Percentiles rank a stretch among this genome's conserved stretches.
Conservation (phyloP, 345 rosid species). For the Pelargonium nanum region DNA sequence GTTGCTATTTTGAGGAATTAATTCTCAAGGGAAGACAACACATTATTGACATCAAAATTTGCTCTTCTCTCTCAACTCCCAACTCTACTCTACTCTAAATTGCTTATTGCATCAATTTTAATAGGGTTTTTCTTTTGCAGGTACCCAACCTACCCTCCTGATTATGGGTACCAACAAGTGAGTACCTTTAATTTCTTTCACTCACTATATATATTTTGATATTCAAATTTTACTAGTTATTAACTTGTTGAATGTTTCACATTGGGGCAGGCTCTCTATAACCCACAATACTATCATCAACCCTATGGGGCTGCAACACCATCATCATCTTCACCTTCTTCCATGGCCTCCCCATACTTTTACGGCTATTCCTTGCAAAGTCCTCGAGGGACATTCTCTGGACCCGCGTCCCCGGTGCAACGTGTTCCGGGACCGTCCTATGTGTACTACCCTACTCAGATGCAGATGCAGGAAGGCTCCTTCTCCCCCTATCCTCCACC, state of each 20-base stretch:
- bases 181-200: conserved; percentile 11
- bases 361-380: conserved; percentile 56
- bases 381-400: conserved; percentile 32
- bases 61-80: no score
- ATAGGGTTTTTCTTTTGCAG: neutral
- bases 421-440: conserved; percentile 32
- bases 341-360: conserved; percentile 41
- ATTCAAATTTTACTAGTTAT: conserved; percentile 4
- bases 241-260: neutral
- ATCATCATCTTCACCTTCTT: conserved; percentile 17
- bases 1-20: neutral
- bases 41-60: neutral
- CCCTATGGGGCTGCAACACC: conserved; percentile 37
- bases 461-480: conserved; percentile 31
- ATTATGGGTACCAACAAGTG: conserved; percentile 74
- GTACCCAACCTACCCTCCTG: conserved; percentile 32
- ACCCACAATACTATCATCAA: conserved; percentile 61
- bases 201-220: neutral
- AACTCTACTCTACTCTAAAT: no score
- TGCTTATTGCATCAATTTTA: no score
- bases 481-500: conserved; percentile 33
- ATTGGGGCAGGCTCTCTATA: conserved; percentile 49
- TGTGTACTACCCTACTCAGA: conserved; percentile 42
- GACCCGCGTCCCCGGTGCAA: conserved; percentile 24
- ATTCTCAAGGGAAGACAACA: neutral